Conservation (phyloP, 2,329 filamentous ascomycete genomes). For the Sporothrix inflata region DNA sequence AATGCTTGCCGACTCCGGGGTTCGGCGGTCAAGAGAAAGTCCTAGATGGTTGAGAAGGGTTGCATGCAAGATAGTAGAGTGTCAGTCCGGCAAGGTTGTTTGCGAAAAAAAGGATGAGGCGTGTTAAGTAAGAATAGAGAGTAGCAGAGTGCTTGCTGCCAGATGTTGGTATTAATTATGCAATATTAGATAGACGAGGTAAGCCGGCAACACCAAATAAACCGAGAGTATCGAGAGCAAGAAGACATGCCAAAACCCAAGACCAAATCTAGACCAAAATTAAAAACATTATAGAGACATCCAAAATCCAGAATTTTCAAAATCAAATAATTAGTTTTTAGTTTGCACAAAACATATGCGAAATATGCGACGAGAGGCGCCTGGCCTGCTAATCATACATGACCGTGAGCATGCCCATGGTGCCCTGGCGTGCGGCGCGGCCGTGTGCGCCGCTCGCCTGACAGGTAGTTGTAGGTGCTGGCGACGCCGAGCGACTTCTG, state of each 20-base stretch:
- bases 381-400: neutral
- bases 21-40: too few species aligned
- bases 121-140: neutral
- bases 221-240: neutral
- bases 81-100: neutral
- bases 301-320: neutral
- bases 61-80: neutral
- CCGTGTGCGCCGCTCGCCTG: slow-evolving; percentile 25
- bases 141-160: neutral
- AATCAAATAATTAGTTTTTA: neutral
- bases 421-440: slow-evolving; percentile 8
- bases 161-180: neutral
- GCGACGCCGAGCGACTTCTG: slow-evolving; percentile 23
- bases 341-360: neutral
- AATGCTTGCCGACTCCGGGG: too few species aligned
- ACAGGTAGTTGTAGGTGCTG: slow-evolving; percentile 29
- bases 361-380: neutral
- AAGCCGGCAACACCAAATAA: neutral
- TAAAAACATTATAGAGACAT: neutral
- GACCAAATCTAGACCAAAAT: neutral
- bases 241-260: neutral
- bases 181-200: neutral
- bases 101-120: neutral
- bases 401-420: neutral
- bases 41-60: too few species aligned